These are phyloP conservation scores for Lipomyces yamanashiensis DNA, from an alignment of 805 yeast species.

Conservation along the genomic window DNA sequence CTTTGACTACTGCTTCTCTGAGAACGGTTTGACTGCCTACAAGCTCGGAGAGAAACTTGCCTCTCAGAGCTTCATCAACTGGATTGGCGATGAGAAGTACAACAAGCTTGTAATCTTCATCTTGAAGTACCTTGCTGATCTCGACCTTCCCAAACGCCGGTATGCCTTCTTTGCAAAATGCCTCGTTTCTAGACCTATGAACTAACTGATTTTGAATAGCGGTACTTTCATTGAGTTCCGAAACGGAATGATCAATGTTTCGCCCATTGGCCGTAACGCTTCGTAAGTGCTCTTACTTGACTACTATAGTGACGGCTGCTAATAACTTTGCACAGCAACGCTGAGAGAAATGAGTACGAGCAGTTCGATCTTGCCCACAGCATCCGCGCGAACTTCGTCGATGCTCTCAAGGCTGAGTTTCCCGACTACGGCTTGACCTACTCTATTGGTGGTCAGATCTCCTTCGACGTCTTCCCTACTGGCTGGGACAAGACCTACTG, in stretches of 20 bases:
- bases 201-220: conserved; percentile 33
- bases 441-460: conserved; percentile 99
- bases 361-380: conserved; percentile 77
- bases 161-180: background rate
- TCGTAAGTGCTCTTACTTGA: conserved; percentile 46
- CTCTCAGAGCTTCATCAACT: conserved; percentile 88
- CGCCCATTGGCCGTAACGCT: conserved; percentile 99
- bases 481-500: conserved; percentile 99
- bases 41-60: conserved; percentile 86
- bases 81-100: conserved; percentile 96
- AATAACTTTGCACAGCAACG: conserved; percentile 48
- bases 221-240: conserved; percentile 99
- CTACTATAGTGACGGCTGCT: background rate
- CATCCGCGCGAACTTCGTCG: conserved; percentile 82
- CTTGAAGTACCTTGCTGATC: conserved; percentile 77
- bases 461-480: conserved; percentile 99
- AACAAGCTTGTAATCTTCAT: conserved; percentile 85
- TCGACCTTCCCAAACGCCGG: conserved; percentile 94
- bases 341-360: conserved; percentile 93
- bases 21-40: conserved; percentile 98
- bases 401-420: conserved; percentile 81
- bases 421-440: conserved; percentile 84
- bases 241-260: conserved; percentile 98
- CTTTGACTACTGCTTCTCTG: conserved; percentile 95
- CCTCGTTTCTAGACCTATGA: background rate